Percentiles rank a stretch among this genome's conserved stretches.
Conservation (phyloP, 352 stramenopile genomes). For the Phytophthora constricta region DNA sequence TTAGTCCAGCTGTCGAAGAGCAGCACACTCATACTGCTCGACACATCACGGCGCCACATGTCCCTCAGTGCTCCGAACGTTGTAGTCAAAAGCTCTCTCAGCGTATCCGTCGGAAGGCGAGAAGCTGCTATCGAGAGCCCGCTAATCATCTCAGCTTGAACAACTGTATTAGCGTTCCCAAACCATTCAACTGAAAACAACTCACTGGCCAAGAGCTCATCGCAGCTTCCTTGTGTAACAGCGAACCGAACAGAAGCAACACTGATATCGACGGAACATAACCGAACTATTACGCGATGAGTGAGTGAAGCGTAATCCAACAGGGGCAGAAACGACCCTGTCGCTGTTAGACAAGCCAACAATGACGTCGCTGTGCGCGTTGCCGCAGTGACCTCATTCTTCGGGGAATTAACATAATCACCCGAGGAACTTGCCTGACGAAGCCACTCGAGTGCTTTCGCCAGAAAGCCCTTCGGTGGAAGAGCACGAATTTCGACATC, state of each 20-base stretch:
- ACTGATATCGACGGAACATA: constrained; percentile 35
- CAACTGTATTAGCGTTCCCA: constrained; percentile 11
- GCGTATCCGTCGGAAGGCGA: constrained; percentile 29
- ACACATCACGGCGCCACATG: constrained; percentile 26
- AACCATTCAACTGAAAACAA: constrained; percentile 33
- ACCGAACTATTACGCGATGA: constrained; percentile 33
- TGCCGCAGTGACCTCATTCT: not conserved
- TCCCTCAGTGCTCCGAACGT: constrained; percentile 31
- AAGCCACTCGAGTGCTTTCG: constrained; percentile 45
- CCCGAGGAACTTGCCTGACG: constrained; percentile 28
- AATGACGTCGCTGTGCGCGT: constrained; percentile 27
- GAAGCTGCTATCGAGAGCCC: constrained; percentile 26
- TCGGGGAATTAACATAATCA: not conserved
- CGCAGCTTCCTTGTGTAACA: constrained; percentile 46
- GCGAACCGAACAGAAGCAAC: constrained; percentile 39
- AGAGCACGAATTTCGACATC: constrained; percentile 50
- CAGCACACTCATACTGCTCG: constrained; percentile 11
- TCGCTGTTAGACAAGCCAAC: constrained; percentile 31
- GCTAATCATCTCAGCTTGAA: constrained; percentile 35
- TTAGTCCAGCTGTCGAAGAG: constrained; percentile 40
- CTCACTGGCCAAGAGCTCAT: constrained; percentile 35
- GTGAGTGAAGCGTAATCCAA: constrained; percentile 42
- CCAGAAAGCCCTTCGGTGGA: constrained; percentile 32
- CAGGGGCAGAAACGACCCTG: constrained; percentile 33
- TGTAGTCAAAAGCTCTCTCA: constrained; percentile 18